phyloP scores from a whole-genome alignment of 176 grass and related monocot species.

The Eragrostis nindensis region DNA sequence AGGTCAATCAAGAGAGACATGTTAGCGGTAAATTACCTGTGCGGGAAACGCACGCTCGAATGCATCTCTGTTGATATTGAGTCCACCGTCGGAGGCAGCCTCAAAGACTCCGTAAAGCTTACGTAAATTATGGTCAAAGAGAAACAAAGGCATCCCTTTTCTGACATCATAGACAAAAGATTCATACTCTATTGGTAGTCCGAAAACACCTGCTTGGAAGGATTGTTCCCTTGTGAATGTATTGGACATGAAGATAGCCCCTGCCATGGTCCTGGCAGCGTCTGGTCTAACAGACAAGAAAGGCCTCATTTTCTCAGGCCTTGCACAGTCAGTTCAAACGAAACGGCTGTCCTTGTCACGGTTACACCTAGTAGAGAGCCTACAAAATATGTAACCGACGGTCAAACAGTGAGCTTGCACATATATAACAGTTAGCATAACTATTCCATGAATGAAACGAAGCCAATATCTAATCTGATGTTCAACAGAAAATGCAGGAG shows the following conservation, averaged over 20 bases:
- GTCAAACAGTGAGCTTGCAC: not conserved
- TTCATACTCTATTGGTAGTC: constrained; percentile 40
- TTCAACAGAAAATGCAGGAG: not conserved
- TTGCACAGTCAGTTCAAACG: constrained; percentile 16
- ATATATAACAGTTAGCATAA: not conserved
- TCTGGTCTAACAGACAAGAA: not conserved
- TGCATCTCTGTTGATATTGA: constrained; percentile 49
- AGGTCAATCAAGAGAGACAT: not conserved
- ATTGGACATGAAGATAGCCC: constrained; percentile 81
- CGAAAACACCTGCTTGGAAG: constrained; percentile 42
- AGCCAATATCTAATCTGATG: not conserved
- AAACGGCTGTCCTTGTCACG: not conserved
- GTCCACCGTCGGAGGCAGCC: constrained; percentile 53
- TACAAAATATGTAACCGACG: not conserved
- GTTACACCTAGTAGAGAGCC: no score
- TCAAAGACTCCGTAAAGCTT: constrained; percentile 65
- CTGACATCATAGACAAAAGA: constrained; percentile 52
- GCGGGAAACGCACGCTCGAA: constrained; percentile 49
- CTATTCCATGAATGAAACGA: not conserved
- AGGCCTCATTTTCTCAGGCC: constrained; percentile 39
- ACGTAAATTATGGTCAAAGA: constrained; percentile 59
- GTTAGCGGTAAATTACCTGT: constrained; percentile 52
- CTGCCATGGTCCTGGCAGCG: constrained; percentile 34
- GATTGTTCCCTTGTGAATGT: constrained; percentile 48
- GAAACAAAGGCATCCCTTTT: constrained; percentile 62